Evolutionary conservation across 805 yeast genomes (phyloP).

Genomic region (Suhomyces tanzawaensis): DNA sequence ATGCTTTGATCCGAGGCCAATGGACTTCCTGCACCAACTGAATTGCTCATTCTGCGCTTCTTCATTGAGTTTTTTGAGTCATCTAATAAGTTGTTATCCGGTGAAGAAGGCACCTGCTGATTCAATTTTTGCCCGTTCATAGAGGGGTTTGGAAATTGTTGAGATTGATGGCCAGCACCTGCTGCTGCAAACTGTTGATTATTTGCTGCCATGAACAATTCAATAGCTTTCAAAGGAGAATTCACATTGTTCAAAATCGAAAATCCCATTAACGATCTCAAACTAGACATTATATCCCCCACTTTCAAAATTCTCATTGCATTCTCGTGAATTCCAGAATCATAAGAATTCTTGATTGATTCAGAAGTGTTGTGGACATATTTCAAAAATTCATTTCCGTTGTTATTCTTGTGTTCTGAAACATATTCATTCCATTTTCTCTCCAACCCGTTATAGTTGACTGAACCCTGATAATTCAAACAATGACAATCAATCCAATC

Average conservation of each 20-base stretch:
- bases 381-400: constrained; percentile 20
- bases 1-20: constrained; percentile 7
- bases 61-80: constrained; percentile 10
- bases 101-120: constrained; percentile 4
- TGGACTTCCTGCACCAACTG: constrained; percentile 11
- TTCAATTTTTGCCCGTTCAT: constrained; percentile 1
- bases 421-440: constrained; percentile 21
- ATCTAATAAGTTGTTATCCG: constrained; percentile 5
- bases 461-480: constrained; percentile 24
- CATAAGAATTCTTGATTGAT: constrained; percentile 49
- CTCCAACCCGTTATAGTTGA: constrained; percentile 25
- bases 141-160: constrained; percentile 4
- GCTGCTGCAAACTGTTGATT: constrained; percentile 21
- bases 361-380: constrained; percentile 26
- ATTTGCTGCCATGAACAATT: constrained; percentile 31
- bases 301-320: constrained; percentile 72
- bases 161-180: constrained; percentile 3
- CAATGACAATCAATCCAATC: constrained; percentile 68
- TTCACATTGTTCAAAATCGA: constrained; percentile 46
- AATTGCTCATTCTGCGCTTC: constrained; percentile 12
- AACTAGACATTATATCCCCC: constrained; percentile 73
- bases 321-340: constrained; percentile 61
- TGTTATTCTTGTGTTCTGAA: constrained; percentile 10
- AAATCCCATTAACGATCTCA: constrained; percentile 62
- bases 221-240: constrained; percentile 58